Conservation (phyloP, 331 rosid species). For the Rosa hybrid region DNA sequence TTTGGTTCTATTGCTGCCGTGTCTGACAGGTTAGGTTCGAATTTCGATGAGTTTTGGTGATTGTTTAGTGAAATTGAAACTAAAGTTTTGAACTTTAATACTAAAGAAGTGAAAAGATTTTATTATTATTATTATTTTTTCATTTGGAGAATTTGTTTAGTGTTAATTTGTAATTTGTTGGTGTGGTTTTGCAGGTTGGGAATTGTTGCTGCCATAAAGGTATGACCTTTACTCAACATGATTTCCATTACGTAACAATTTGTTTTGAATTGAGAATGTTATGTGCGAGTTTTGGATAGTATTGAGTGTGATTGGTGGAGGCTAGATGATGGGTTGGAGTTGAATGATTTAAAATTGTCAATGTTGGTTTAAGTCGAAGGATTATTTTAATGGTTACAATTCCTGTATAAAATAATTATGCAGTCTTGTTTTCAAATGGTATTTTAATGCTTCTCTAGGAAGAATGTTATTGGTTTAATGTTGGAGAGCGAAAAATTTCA, state of each 20-base stretch:
- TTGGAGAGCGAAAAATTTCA: not conserved
- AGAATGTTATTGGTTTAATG: not conserved
- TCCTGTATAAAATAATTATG: not conserved
- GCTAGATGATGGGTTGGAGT: not conserved
- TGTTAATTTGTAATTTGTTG: not conserved
- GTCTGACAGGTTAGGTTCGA: conserved; percentile 6
- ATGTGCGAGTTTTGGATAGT: not conserved
- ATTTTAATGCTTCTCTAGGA: not conserved
- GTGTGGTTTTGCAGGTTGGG: conserved; percentile 16
- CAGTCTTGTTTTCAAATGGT: not conserved
- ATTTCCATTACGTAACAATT: not conserved
- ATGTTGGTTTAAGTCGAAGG: not conserved
- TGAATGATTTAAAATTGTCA: not conserved
- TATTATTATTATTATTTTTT: not conserved
- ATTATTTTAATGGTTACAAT: not conserved
- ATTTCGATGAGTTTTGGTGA: not conserved
- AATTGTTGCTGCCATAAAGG: conserved; percentile 16
- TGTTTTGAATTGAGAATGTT: not conserved
- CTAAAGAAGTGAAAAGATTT: not conserved
- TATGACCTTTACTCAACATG: not conserved
- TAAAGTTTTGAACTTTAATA: not conserved
- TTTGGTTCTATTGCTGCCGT: conserved; percentile 4
- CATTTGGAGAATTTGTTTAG: not conserved
- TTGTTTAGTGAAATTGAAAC: not conserved
- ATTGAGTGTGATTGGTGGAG: not conserved